phyloP scores from a whole-genome alignment of 306 rosid species.

The Datisca glomerata region DNA sequence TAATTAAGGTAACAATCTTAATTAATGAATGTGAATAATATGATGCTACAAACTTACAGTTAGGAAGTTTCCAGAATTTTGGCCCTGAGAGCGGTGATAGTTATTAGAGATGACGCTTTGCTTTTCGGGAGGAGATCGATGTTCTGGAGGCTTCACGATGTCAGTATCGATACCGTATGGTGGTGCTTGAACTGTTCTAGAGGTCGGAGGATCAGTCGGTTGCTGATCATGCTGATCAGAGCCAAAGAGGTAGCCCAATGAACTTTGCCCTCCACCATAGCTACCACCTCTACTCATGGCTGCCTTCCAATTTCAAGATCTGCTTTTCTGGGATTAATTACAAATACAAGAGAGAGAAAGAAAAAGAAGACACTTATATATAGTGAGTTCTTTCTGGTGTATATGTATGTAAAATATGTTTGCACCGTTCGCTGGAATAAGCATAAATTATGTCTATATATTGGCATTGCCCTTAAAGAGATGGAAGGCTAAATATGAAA shows the following conservation, averaged over 20 bases:
- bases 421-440: no score
- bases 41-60: constrained; percentile 28
- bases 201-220: constrained; percentile 20
- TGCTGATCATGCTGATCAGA: constrained; percentile 26
- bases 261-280: constrained; percentile 62
- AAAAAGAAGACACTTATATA: no score
- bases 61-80: constrained; percentile 34
- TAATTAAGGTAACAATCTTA: background rate
- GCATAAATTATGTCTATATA: no score
- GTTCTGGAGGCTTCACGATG: constrained; percentile 13
- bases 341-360: no score
- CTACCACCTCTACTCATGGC: constrained; percentile 56
- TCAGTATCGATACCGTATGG: constrained; percentile 40
- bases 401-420: no score
- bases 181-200: constrained; percentile 19
- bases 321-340: no score
- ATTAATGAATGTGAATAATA: background rate
- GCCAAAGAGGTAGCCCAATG: constrained; percentile 54
- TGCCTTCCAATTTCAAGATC: constrained; percentile 6
- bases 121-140: constrained; percentile 21
- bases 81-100: constrained; percentile 38
- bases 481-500: no score
- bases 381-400: no score
- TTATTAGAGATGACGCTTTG: constrained; percentile 21
- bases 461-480: no score